These are phyloP conservation scores for Pseudogymnoascus sp. DNA, from an alignment of 2,329 filamentous ascomycete genomes.

Conservation along the genomic window DNA sequence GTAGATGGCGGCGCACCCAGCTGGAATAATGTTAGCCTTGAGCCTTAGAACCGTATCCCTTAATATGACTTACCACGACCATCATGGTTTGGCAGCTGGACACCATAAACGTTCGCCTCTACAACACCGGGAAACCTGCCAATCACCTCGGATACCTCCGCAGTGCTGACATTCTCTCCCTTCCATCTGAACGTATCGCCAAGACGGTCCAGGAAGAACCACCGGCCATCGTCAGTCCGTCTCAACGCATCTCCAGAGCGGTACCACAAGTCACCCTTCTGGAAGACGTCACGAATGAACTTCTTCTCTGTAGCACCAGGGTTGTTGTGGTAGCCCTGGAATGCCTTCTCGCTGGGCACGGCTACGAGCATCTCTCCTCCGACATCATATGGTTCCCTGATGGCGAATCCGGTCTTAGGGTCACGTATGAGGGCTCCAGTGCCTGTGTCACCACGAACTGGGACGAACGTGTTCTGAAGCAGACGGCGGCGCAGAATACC, in stretches of 20 bases:
- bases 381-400: conserved; percentile 52
- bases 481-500: conserved; percentile 50
- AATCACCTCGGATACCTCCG: conserved; percentile 58
- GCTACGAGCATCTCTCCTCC: conserved; percentile 70
- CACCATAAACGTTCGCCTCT: conserved; percentile 65
- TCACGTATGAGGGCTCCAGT: conserved; percentile 60
- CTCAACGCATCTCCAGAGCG: conserved; percentile 60
- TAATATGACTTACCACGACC: conserved; percentile 36
- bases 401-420: conserved; percentile 58
- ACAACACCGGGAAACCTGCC: conserved; percentile 49
- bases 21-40: conserved; percentile 23
- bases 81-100: conserved; percentile 56
- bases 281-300: conserved; percentile 55
- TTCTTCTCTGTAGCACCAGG: conserved; percentile 59
- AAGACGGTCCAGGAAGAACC: conserved; percentile 63
- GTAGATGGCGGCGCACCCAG: conserved; percentile 57
- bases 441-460: conserved; percentile 60
- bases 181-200: conserved; percentile 74
- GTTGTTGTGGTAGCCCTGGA: conserved; percentile 64
- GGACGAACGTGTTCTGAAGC: conserved; percentile 49
- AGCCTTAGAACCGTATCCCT: not conserved
- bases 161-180: conserved; percentile 58
- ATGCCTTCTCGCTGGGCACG: conserved; percentile 47
- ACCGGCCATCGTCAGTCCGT: conserved; percentile 53
- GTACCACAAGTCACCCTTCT: conserved; percentile 60